Evolutionary conservation across 176 grass and related monocot species (phyloP).

Genomic region (Lolium multiflorum): DNA sequence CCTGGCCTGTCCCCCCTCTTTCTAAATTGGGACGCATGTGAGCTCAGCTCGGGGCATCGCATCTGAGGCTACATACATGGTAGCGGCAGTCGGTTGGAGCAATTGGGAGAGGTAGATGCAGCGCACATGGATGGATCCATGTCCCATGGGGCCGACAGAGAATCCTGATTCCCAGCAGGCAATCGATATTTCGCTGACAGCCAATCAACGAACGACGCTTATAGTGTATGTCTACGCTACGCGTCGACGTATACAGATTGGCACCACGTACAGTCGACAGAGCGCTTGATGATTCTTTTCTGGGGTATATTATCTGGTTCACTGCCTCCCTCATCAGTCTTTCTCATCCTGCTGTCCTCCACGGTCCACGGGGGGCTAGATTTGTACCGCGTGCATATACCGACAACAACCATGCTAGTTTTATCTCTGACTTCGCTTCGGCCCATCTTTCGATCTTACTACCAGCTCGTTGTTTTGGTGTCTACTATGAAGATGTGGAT

Average conservation of each 20-base stretch:
- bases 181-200: slow-evolving; percentile 20
- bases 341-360: not conserved
- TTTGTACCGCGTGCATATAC: not conserved
- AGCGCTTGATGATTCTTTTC: not conserved
- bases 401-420: not conserved
- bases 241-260: not conserved
- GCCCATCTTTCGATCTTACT: no score
- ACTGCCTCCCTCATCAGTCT: not conserved
- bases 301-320: no score
- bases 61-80: not conserved
- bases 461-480: no score
- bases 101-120: not conserved
- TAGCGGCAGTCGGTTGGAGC: not conserved
- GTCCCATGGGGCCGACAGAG: slow-evolving; percentile 41
- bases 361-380: slow-evolving; percentile 13
- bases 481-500: no score
- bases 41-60: not conserved
- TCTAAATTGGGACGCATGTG: not conserved
- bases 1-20: not conserved
- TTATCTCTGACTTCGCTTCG: not conserved
- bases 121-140: slow-evolving; percentile 16
- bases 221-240: not conserved
- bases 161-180: slow-evolving; percentile 31
- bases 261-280: not conserved
- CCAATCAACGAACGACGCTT: not conserved